These are phyloP conservation scores for Coprinopsis sp. DNA, from an alignment of 768 basidiomycete species.

Conservation along the genomic window DNA sequence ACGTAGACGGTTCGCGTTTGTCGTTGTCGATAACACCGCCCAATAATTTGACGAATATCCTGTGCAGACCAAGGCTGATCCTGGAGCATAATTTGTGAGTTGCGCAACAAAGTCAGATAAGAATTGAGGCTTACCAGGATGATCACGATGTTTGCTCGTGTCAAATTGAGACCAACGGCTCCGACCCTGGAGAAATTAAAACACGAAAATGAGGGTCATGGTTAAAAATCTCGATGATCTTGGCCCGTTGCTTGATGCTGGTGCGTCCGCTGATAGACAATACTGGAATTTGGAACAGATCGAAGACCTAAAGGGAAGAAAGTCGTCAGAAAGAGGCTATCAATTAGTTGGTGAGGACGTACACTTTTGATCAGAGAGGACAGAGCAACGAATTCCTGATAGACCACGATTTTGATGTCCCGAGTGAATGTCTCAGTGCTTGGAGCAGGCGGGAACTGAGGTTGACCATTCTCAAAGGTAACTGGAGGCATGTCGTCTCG, in stretches of 20 bases:
- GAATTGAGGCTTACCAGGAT: conserved; percentile 18
- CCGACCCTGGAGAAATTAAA: conserved; percentile 22
- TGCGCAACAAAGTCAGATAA: background rate
- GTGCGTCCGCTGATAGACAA: conserved; percentile 15
- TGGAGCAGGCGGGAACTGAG: conserved; percentile 12
- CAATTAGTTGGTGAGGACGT: background rate
- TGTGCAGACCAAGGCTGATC: conserved; percentile 11
- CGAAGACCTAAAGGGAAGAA: background rate
- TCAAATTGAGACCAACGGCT: conserved; percentile 19
- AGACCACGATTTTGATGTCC: conserved; percentile 14
- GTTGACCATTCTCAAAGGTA: conserved; percentile 12
- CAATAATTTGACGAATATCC: conserved; percentile 4
- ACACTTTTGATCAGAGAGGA: conserved; percentile 16
- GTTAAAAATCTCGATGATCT: conserved; percentile 13
- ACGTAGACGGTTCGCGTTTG: conserved; percentile 2
- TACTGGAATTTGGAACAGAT: background rate
- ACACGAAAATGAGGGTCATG: conserved; percentile 7
- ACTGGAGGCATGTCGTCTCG: conserved; percentile 15
- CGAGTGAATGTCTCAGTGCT: background rate
- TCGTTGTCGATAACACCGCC: conserved; percentile 1
- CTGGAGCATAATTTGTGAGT: background rate
- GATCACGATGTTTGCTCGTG: conserved; percentile 17
- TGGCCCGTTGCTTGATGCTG: conserved; percentile 7
- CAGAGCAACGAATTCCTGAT: conserved; percentile 19
- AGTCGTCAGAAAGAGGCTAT: background rate